These are phyloP conservation scores for Pneumocystis canis DNA, from an alignment of 1,139 yeast species.

Conservation along the genomic window DNA sequence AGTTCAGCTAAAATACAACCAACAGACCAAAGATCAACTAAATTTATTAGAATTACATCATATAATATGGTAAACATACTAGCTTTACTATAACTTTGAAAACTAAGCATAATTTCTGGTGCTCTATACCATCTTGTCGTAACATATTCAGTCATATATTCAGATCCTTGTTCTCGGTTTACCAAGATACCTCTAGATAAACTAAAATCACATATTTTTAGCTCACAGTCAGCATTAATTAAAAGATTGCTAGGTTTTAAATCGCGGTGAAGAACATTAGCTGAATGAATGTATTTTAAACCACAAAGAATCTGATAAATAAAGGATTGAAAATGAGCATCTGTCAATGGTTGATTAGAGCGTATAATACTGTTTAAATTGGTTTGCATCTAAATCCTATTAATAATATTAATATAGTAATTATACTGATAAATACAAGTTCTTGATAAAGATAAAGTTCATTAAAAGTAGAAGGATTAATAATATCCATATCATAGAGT, in stretches of 20 bases:
- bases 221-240: slow-evolving; percentile 91
- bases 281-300: slow-evolving; percentile 83
- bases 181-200: slow-evolving; percentile 87
- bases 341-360: slow-evolving; percentile 86
- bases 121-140: slow-evolving; percentile 98
- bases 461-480: slow-evolving; percentile 69
- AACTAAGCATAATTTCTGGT: slow-evolving; percentile 89
- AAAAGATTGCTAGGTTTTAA: slow-evolving; percentile 84
- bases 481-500: slow-evolving; percentile 82
- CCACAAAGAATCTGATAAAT: slow-evolving; percentile 88
- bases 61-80: slow-evolving; percentile 21
- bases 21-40: slow-evolving; percentile 82
- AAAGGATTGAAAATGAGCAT: slow-evolving; percentile 86
- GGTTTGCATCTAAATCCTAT: slow-evolving; percentile 76
- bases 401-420: background rate
- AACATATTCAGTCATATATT: slow-evolving; percentile 87
- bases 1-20: slow-evolving; percentile 93
- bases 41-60: background rate
- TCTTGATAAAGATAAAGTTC: slow-evolving; percentile 77
- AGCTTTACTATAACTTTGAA: slow-evolving; percentile 86
- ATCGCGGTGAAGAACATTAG: slow-evolving; percentile 88
- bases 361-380: slow-evolving; percentile 94
- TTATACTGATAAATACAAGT: slow-evolving; percentile 7
- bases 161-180: slow-evolving; percentile 74
- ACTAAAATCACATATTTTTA: slow-evolving; percentile 93